These are phyloP conservation scores for Silene vulgaris DNA, from an alignment of 179 eudicot species.

Conservation along the genomic window DNA sequence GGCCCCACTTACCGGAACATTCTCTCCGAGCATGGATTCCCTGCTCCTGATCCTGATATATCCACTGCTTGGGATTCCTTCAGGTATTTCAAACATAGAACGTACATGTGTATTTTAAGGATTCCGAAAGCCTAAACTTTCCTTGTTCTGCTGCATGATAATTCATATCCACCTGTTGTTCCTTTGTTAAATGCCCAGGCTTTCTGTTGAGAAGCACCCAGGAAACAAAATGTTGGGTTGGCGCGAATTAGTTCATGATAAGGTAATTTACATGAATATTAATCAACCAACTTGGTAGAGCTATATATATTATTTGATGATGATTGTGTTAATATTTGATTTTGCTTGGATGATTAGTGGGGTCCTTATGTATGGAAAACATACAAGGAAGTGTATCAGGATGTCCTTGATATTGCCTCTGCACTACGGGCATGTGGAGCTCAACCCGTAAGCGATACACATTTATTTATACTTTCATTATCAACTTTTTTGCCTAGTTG, in stretches of 20 bases:
- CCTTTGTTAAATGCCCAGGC: conserved; percentile 32
- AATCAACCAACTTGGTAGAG: no score
- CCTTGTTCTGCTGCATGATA: background rate
- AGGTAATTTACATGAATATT: conserved; percentile 36
- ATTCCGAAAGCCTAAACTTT: background rate
- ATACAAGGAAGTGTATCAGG: conserved; percentile 68
- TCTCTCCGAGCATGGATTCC: conserved; percentile 56
- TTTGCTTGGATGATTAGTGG: conserved; percentile 33
- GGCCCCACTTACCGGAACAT: conserved; percentile 74
- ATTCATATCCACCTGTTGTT: background rate
- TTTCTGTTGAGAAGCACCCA: conserved; percentile 61
- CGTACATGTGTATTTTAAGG: background rate
- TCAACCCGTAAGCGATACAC: conserved; percentile 56
- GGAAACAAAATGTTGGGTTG: conserved; percentile 82
- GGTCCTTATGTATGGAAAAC: conserved; percentile 90
- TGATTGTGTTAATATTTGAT: background rate
- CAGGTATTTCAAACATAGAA: conserved; percentile 38
- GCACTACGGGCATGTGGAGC: conserved; percentile 71
- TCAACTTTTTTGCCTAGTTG: background rate
- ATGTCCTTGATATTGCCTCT: conserved; percentile 61
- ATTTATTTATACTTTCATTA: conserved; percentile 1
- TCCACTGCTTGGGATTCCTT: conserved; percentile 79
- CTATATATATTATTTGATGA: background rate
- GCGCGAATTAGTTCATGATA: conserved; percentile 58
- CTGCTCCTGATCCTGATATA: conserved; percentile 51